A percentile compares a stretch with the other conserved stretches of the same genome.
Evolutionary conservation across 306 rosid species (phyloP).

Genomic region (Cicer judaicum): DNA sequence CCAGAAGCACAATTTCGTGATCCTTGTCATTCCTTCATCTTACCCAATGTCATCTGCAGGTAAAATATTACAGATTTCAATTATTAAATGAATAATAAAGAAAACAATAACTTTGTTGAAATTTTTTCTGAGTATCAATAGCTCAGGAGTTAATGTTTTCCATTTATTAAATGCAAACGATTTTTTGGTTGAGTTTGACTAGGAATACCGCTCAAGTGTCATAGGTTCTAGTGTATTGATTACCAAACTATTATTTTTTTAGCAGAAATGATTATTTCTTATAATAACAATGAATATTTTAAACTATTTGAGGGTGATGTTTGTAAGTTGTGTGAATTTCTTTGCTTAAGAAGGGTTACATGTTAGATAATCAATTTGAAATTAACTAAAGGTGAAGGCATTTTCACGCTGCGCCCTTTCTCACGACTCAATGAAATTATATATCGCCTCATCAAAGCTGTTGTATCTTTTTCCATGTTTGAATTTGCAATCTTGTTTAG

Average conservation of each 20-base stretch:
- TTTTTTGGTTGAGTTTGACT: neutral
- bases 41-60: conserved; percentile 60
- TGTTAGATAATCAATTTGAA: neutral
- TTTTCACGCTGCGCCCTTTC: conserved; percentile 20
- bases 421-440: neutral
- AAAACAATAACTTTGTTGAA: conserved; percentile 26
- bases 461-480: neutral
- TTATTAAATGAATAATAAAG: conserved; percentile 2
- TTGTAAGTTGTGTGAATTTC: conserved; percentile 16
- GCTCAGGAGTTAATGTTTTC: neutral
- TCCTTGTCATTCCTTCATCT: conserved; percentile 66
- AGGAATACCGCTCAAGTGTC: neutral
- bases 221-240: neutral
- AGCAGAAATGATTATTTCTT: conserved; percentile 9
- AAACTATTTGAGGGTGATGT: neutral
- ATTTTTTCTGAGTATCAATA: conserved; percentile 23
- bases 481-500: conserved; percentile 26
- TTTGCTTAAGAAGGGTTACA: conserved; percentile 27
- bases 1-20: conserved; percentile 82
- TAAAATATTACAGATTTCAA: neutral
- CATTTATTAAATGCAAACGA: neutral
- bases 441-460: neutral
- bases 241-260: conserved; percentile 14
- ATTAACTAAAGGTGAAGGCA: neutral
- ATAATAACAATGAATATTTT: neutral